Evolutionary conservation across 208 protist species (phyloP), one percentile per base, ranked within the genome.

Genomic region (Polymyxa betae): DNA sequence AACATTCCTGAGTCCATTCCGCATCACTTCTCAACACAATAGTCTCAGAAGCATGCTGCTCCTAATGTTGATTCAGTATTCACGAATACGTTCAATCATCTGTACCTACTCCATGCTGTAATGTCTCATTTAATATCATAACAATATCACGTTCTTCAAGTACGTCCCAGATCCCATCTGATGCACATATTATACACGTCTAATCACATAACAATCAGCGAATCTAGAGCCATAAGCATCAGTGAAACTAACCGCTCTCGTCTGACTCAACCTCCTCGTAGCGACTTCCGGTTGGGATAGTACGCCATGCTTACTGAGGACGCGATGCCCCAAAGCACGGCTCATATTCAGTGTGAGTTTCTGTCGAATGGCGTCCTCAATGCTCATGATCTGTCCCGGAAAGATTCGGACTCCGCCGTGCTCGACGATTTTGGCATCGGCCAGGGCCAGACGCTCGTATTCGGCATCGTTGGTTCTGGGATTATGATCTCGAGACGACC

Each of bases 401-500:
- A 38, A 82, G 5, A 82, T 43, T n/a, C 72, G 5, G n/a, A 43
- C 35, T 12, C 72, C 40, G 40, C n/a, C n/a, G 40, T 35, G 5
- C 12, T 45, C 72, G 16, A 82, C 72, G 35, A n/a, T 82, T 20
- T 20, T 20, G 5, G 72, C 72, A 40, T 12, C 35, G 5, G 5
- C n/a, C 35, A 38, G 72, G 35, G 10, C 35, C 35, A 82, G n/a
- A 40, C 72, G 72, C 10, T 45, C n/a, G 10, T 5, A 5, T 43
- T 82, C 72, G 12, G n/a, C n/a, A 5, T 82, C 72, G 35, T 82
- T 35, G 35, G 16, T 40, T n/a, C 5, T n/a, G 5, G 72, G 72
- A 82, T 82, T 82, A n/a, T 82, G 72, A 16, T 82, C 72, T 5
- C 35, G 16, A 5, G 72, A 82, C n/a, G 72, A 82, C 72, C 72